Evolutionary conservation across 1,284 basidiomycete species (phyloP).

Genomic region (Lentinus polychrous): DNA sequence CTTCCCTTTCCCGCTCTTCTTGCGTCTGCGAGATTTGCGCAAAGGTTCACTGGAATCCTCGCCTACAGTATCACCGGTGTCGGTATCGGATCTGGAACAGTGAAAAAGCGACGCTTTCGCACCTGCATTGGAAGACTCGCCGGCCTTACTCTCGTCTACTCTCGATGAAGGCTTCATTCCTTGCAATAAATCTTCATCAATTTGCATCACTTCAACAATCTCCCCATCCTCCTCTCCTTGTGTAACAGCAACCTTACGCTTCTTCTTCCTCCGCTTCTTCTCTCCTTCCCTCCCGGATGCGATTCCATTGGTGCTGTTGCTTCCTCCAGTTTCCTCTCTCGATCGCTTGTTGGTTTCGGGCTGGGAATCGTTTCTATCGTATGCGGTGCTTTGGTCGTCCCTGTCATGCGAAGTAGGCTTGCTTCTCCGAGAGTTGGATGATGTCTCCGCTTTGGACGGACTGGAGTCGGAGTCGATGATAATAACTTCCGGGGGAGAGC

Average conservation of each 20-base stretch:
- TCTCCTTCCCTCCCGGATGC: constrained; percentile 5
- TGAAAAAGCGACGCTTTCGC: background rate
- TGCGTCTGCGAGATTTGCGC: too few species aligned
- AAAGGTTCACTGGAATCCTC: too few species aligned
- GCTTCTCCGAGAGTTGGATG: background rate
- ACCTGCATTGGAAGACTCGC: background rate
- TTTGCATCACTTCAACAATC: background rate
- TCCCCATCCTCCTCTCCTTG: constrained; percentile 6
- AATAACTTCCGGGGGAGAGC: constrained; percentile 18
- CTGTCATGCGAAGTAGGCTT: background rate
- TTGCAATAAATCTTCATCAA: background rate
- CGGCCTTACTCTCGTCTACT: background rate
- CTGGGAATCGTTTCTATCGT: too few species aligned
- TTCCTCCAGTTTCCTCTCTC: too few species aligned
- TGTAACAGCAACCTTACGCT: background rate
- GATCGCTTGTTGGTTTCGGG: too few species aligned
- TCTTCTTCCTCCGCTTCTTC: constrained; percentile 13
- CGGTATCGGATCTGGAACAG: background rate
- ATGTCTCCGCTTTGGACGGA: constrained; percentile 2
- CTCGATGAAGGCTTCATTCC: background rate
- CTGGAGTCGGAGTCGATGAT: constrained; percentile 21
- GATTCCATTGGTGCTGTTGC: background rate
- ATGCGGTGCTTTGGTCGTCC: too few species aligned
- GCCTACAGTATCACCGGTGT: too few species aligned
- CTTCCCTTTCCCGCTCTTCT: too few species aligned